Base-by-base conservation (phyloP, 371 early-diverging fungal species). In the Choanephora cucurbitarum region DNA sequence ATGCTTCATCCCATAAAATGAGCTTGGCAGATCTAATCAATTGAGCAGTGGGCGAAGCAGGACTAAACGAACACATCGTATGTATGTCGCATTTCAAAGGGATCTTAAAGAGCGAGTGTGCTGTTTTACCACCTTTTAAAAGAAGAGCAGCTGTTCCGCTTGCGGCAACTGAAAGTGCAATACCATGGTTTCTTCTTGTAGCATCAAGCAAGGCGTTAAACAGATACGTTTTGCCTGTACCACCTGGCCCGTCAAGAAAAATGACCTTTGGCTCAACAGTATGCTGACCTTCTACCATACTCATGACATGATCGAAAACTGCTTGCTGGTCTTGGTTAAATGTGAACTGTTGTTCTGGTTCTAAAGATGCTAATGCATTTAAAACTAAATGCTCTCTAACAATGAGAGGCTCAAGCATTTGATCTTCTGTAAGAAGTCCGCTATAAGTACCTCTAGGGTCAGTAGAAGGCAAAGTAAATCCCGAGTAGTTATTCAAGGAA, bases 1-100 rank as follows among this genome's bases (percentile, higher is more conserved):
- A 60, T 2, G 62, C 64, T 49, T 72, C 71, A 45, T 72, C 73
- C 69, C 73, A 72, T 9, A 70, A 18, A 32, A 77, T 67, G 0
- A 69, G 5, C 6, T 42, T 47, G 9, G 69, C 37, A 19, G 33
- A 6, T 6, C 23, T 13, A 6, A 71, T 37, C 1, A 64, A 33
- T 14, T 44, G 0, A 6, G 67, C 65, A 2, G 49, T 21, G 11
- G 32, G 48, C 10, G 54, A 47, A 11, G 22, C n/a, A 9, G 34
- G 42, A 0, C 44, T n/a, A 1, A 70, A 48, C 11, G 17, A 15
- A 34, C 68, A 72, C 1, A 56, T 55, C 0, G 62, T 57, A 19
- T 37, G 8, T 6, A 47, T 47, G 31, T 57, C 8, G 14, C 64
- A 33, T 15, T 37, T 24, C 13, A 71, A 13, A 3, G 67, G 66